These are phyloP conservation scores for Zopfochytrium polystomum DNA, from an alignment of 371 early-diverging fungal genomes.

Conservation along the genomic window DNA sequence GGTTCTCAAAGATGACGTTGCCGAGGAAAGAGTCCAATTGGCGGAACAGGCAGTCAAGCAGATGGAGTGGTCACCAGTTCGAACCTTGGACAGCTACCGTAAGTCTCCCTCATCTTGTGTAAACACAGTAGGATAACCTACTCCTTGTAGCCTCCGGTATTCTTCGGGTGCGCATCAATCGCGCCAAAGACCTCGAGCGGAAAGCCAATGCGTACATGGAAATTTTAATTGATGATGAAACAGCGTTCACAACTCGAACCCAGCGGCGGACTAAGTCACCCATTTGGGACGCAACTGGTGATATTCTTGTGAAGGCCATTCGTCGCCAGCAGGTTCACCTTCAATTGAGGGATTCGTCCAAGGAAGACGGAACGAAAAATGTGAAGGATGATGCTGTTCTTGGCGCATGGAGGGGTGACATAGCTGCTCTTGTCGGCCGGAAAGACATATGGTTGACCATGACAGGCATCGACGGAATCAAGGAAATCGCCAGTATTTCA, in stretches of 20 bases:
- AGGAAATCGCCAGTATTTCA: not conserved
- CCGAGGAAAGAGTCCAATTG: too few species aligned
- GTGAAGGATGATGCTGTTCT: conserved; percentile 6
- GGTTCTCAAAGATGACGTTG: too few species aligned
- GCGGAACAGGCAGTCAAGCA: too few species aligned
- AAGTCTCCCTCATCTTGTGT: too few species aligned
- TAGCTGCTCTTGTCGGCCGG: conserved; percentile 10
- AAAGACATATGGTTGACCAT: conserved; percentile 11
- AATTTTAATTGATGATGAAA: conserved; percentile 27
- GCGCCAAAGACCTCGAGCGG: conserved; percentile 18
- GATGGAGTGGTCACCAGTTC: too few species aligned
- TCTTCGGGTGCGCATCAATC: conserved; percentile 28
- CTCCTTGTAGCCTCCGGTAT: conserved; percentile 38
- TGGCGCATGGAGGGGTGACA: conserved; percentile 13
- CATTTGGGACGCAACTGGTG: conserved; percentile 28
- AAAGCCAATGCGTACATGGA: conserved; percentile 29
- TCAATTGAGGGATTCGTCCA: not conserved
- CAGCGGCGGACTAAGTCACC: conserved; percentile 18
- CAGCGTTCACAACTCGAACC: conserved; percentile 26
- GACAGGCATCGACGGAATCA: not conserved
- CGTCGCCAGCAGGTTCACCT: conserved; percentile 5
- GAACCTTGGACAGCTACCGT: too few species aligned
- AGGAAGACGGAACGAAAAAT: not conserved
- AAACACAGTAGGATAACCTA: too few species aligned
- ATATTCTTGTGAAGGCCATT: conserved; percentile 23